Base-by-base conservation (phyloP, 2,329 filamentous ascomycete species). In the Neofusicoccum umdonicola region DNA sequence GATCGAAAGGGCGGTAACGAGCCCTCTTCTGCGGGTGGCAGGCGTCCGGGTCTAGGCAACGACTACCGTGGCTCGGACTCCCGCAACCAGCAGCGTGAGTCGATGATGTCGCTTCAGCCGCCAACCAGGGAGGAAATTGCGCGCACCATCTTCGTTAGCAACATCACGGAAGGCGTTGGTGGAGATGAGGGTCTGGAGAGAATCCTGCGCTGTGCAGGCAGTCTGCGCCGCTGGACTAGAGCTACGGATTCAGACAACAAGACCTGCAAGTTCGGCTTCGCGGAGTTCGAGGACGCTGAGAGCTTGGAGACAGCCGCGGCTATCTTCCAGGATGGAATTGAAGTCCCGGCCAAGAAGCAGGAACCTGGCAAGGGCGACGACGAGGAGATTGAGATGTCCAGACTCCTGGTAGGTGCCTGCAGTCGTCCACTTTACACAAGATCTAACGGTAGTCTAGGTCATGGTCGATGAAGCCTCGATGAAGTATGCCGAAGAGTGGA, bases 261-360 rank as follows among this genome's bases (percentile, higher is more conserved):
- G 79, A 88, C 88, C 64, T 89, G 90, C 78, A 90, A 89, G 68
- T 98, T 98, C 81, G 95, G 94, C 13, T 98, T 99, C 79, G 95
- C 94, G 66, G 91, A 97, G 78, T 99, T 91, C 77, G 94, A 97
- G 68, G 93, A 98, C 76, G 88, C 89, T 27, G 91, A 97, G 77
- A 94, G 93, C 69, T 83, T 99, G 69, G 88, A 90, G 75, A 89
- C 89, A 50, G 95, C 94, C 48, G 88, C 93, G 63, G 92, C 96
- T 76, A 86, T 97, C 64, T 86, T 97, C 71, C 88, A 88, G 74
- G 89, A 95, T 71, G 62, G 51, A 44, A 83, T 97, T 68, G 84
- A 92, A 73, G 87, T 98, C 56, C 95, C 95, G 35, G 82, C 88
- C 45, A 91, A 92, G 79, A 90, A 88, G 76, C 91, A 94, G 77